Evolutionary conservation across 805 yeast genomes (phyloP), one percentile per base, ranked within the genome.

Genomic region (Metschnikowia kunwiensis): DNA sequence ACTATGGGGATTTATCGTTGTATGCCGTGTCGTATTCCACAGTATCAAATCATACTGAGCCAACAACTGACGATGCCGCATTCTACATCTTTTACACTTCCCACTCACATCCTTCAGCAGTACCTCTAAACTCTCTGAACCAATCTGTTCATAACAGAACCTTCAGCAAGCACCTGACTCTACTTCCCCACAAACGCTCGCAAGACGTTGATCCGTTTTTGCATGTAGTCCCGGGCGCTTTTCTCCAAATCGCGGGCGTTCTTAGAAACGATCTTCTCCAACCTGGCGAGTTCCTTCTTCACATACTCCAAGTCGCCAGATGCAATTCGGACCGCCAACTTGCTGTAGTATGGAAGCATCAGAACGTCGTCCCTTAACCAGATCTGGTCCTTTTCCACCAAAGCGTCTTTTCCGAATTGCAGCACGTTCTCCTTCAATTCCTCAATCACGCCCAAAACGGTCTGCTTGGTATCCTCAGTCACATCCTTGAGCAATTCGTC

Each of bases 191-290:
- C 14, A 22, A 27, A 23, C 16, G 33, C 44, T 8, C 51, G 53
- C 43, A 80, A 57, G 24, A 79, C 64, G 49, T 82, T 82, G 34
- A 68, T 46, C 51, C 82, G 68, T 51, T 66, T 67, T 42, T 61
- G 59, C 53, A 79, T 63, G 39, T 70, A 66, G 49, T 82, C 88
- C 13, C 61, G 56, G 25, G 74, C 68, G n/a, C 52, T 60, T 8
- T 56, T 52, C 24, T 58, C 58, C 34, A 78, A 48, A 29, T 60
- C 55, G 11, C 61, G 63, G 10, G 47, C 32, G 36, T 56, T 57
- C 12, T 61, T 61, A 7, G 51, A 43, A 24, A 80, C 41, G 18
- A 80, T 58, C 17, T 58, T 60, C 7, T 54, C 48, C 33, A 81
- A 63, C 41, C 87, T 67, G 10, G 40, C 25, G 12, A 42, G 33